Percentiles rank a stretch among this genome's conserved stretches.
Conservation (phyloP, 2,329 filamentous ascomycete species). For the Ophiostoma sp. region DNA sequence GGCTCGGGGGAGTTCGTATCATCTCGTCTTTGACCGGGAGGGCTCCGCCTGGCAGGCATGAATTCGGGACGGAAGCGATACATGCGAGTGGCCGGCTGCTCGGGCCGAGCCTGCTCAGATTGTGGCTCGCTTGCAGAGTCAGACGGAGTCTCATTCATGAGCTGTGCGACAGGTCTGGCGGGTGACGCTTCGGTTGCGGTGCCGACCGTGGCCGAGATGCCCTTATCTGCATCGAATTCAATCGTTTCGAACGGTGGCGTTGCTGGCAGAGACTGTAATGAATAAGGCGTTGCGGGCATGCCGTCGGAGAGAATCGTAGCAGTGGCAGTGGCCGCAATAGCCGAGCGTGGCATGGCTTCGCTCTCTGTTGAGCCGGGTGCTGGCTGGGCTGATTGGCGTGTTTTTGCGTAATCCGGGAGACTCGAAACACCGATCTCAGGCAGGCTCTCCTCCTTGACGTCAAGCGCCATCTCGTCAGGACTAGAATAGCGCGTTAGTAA, state of each 20-base stretch:
- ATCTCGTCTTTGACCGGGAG: constrained; percentile 5
- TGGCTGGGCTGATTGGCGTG: constrained; percentile 21
- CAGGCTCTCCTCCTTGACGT: constrained; percentile 26
- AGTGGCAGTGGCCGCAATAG: constrained; percentile 17
- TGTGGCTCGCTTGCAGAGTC: constrained; percentile 17
- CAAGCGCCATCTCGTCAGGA: constrained; percentile 16
- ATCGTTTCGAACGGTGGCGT: constrained; percentile 7
- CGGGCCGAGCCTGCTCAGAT: constrained; percentile 6
- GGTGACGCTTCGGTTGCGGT: background rate
- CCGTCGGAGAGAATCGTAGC: constrained; percentile 18
- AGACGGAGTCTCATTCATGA: constrained; percentile 15
- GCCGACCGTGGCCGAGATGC: background rate
- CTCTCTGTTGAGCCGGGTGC: constrained; percentile 18
- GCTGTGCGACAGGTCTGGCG: background rate
- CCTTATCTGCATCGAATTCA: constrained; percentile 13
- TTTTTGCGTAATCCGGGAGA: constrained; percentile 18
- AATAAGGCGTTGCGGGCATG: constrained; percentile 17
- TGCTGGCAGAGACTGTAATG: constrained; percentile 10
- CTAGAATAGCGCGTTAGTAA: constrained; percentile 24
- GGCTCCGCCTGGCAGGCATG: constrained; percentile 5
- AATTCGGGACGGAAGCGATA: constrained; percentile 15
- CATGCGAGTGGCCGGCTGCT: constrained; percentile 8
- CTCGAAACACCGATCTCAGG: constrained; percentile 23
- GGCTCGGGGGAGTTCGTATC: constrained; percentile 2
- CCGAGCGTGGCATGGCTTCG: constrained; percentile 6